phyloP scores from a whole-genome alignment of 768 basidiomycete species.

The Boletus sp. region DNA sequence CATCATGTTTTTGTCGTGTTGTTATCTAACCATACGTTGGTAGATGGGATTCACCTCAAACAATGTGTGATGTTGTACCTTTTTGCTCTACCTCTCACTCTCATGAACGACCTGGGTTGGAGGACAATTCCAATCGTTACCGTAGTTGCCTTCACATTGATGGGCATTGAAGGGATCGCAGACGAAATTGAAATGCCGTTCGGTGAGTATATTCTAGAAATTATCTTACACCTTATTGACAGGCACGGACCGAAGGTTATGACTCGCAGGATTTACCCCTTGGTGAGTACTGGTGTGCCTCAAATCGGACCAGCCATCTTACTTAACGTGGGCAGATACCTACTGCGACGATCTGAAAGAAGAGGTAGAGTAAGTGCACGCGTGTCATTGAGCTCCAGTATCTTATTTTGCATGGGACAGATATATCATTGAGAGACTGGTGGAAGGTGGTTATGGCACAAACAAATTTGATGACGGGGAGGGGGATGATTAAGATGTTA shows the following conservation, averaged over 20 bases:
- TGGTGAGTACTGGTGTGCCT: conserved; percentile 43
- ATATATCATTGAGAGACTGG: conserved; percentile 66
- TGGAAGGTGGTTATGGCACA: conserved; percentile 72
- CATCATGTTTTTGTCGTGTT: not conserved
- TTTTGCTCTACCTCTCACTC: conserved; percentile 84
- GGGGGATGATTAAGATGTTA: conserved; percentile 64
- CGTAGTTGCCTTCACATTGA: conserved; percentile 85
- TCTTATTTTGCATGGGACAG: conserved; percentile 35
- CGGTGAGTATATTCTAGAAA: conserved; percentile 44
- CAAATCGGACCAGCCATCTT: not conserved
- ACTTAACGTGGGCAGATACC: conserved; percentile 48
- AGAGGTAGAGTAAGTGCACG: conserved; percentile 66
- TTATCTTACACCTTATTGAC: not conserved
- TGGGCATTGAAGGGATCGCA: conserved; percentile 95
- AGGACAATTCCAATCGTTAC: conserved; percentile 83
- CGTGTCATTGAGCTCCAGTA: not conserved
- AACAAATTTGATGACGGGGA: conserved; percentile 78
- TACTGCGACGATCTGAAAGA: conserved; percentile 86
- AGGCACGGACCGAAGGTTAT: conserved; percentile 39
- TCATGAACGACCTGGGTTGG: conserved; percentile 83
- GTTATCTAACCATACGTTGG: conserved; percentile 13
- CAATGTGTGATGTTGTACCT: conserved; percentile 95
- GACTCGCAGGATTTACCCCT: conserved; percentile 73
- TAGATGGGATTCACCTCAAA: conserved; percentile 88
- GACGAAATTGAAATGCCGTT: conserved; percentile 96